phyloP scores from a whole-genome alignment of 176 grass and related monocot genomes.

The Aegilops longissima region DNA sequence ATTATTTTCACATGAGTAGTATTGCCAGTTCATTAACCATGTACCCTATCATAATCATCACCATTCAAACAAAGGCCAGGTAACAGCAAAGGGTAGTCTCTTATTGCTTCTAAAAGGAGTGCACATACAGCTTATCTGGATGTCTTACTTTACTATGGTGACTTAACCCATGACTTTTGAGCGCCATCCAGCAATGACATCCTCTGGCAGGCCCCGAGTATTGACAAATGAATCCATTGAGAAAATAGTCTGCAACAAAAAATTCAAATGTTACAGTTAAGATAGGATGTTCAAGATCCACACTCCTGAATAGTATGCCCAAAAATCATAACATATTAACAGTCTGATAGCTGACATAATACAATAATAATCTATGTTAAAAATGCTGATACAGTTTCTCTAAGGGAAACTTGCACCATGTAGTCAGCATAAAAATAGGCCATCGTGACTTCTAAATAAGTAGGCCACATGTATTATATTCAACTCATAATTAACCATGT shows the following conservation, averaged over 20 bases:
- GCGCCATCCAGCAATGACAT: conserved; percentile 93
- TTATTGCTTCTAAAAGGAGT: conserved; percentile 9
- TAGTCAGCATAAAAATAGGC: conserved; percentile 9
- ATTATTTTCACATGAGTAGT: background rate
- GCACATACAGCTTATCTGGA: conserved; percentile 33
- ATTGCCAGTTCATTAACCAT: conserved; percentile 24
- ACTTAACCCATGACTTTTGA: conserved; percentile 80
- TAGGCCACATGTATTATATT: background rate
- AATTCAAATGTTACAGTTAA: conserved; percentile 23
- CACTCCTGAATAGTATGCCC: background rate
- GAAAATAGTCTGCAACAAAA: conserved; percentile 72
- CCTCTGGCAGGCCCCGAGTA: conserved; percentile 68
- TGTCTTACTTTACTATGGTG: conserved; percentile 29
- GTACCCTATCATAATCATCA: conserved; percentile 2
- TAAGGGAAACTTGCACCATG: background rate
- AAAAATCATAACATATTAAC: background rate
- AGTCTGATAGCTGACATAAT: background rate
- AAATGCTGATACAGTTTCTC: background rate
- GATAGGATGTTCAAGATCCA: conserved; percentile 11
- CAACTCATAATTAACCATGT: conserved; percentile 13
- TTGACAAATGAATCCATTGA: conserved; percentile 85
- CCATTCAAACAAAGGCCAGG: background rate
- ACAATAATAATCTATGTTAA: background rate
- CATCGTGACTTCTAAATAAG: background rate
- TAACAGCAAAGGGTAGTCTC: conserved; percentile 1